Conservation (phyloP, 257 asterid genomes). For the Striga asiatica region DNA sequence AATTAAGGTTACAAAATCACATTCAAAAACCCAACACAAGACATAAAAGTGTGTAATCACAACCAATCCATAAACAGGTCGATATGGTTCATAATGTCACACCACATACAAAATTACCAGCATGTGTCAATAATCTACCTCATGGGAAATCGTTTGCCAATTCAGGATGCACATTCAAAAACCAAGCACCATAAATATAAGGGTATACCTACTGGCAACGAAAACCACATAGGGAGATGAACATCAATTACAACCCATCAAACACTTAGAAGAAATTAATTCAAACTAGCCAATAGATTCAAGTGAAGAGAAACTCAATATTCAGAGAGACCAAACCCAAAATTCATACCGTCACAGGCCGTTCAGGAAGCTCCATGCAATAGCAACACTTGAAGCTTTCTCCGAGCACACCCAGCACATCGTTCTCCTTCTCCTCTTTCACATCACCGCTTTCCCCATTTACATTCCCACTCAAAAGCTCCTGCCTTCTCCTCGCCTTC, state of each 20-base stretch:
- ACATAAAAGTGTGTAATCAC: too few species aligned
- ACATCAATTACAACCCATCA: not conserved
- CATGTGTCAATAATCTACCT: too few species aligned
- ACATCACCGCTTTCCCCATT: slow-evolving; percentile 14
- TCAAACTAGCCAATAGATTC: not conserved
- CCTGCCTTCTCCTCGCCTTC: slow-evolving; percentile 56
- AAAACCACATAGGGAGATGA: not conserved
- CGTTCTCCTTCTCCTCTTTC: slow-evolving; percentile 23
- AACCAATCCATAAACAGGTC: too few species aligned
- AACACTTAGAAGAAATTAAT: not conserved
- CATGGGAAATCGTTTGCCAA: too few species aligned
- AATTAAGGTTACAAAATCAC: not conserved
- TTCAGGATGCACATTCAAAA: not conserved
- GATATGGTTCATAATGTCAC: too few species aligned
- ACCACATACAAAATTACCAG: too few species aligned
- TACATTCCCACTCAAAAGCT: slow-evolving; percentile 40
- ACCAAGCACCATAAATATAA: not conserved
- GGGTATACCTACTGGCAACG: not conserved
- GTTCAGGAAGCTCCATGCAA: slow-evolving; percentile 75
- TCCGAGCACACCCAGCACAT: slow-evolving; percentile 42
- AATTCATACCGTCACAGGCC: slow-evolving; percentile 67
- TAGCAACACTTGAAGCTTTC: slow-evolving; percentile 59
- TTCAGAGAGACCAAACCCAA: not conserved
- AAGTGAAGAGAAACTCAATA: not conserved
- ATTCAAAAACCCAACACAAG: not conserved